A percentile compares a stretch with the other conserved stretches of the same genome.
Evolutionary conservation across 306 rosid species (phyloP).

Genomic region (Pachyrhizus erosus): DNA sequence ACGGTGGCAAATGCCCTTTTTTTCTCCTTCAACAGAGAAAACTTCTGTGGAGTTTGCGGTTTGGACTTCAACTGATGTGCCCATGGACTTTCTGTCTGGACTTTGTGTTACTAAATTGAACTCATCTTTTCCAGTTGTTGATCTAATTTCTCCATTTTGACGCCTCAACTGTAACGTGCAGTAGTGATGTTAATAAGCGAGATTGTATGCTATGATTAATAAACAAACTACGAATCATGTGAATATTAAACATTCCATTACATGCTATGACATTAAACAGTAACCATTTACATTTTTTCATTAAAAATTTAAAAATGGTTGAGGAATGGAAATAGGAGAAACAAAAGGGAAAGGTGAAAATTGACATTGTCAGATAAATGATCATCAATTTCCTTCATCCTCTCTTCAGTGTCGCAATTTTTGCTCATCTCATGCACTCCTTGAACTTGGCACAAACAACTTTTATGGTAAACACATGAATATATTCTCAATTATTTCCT

Average conservation of each 20-base stretch:
- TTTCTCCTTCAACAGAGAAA: conserved; percentile 66
- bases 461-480: not conserved
- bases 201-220: not conserved
- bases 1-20: conserved; percentile 45
- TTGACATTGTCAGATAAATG: not conserved
- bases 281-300: not conserved
- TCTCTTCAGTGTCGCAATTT: not conserved
- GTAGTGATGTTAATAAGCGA: conserved; percentile 22
- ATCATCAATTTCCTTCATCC: not conserved
- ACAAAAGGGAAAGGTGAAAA: not conserved
- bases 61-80: conserved; percentile 79
- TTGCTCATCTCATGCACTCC: not conserved
- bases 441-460: not conserved
- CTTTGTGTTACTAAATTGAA: conserved; percentile 47
- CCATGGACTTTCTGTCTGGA: conserved; percentile 62
- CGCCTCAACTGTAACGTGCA: conserved; percentile 67
- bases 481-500: not conserved
- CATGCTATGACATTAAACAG: not conserved
- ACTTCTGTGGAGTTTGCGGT: conserved; percentile 67
- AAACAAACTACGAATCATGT: not conserved
- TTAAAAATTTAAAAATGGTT: not conserved
- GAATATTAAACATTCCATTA: not conserved
- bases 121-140: conserved; percentile 43
- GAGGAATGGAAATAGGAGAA: not conserved
- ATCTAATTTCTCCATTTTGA: conserved; percentile 42